Percentiles rank a stretch among this genome's conserved stretches.
Conservation (phyloP, 2,329 filamentous ascomycete species). For the Paraphaeosphaeria sporulosa region DNA sequence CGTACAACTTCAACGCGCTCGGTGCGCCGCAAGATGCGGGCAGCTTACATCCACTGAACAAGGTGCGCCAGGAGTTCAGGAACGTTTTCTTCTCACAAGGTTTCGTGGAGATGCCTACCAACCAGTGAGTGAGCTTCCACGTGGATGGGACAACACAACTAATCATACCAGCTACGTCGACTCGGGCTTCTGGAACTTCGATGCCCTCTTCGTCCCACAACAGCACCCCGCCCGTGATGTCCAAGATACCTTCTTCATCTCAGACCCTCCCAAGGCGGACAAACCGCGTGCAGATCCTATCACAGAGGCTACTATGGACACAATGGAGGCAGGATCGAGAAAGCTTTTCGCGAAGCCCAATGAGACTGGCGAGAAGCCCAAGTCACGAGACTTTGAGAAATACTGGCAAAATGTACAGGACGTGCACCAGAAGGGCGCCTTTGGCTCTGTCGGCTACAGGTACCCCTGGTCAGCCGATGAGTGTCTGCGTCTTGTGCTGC, state of each 20-base stretch:
- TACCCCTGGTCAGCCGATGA: slow-evolving; percentile 94
- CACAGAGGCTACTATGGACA: slow-evolving; percentile 55
- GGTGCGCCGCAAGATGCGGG: slow-evolving; percentile 67
- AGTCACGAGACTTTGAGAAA: slow-evolving; percentile 72
- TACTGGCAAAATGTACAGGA: slow-evolving; percentile 89
- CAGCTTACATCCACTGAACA: slow-evolving; percentile 72
- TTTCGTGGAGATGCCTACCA: slow-evolving; percentile 97
- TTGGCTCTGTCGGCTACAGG: slow-evolving; percentile 93
- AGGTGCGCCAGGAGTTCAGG: slow-evolving; percentile 93
- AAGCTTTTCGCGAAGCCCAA: slow-evolving; percentile 65
- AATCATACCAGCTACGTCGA: slow-evolving; percentile 74
- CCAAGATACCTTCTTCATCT: slow-evolving; percentile 98
- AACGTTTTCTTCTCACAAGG: slow-evolving; percentile 99
- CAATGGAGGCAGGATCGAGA: slow-evolving; percentile 57
- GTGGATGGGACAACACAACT: slow-evolving; percentile 15
- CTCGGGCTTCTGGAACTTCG: slow-evolving; percentile 99
- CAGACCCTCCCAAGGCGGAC: slow-evolving; percentile 82
- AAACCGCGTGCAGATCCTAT: slow-evolving; percentile 65
- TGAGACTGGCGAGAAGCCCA: slow-evolving; percentile 59
- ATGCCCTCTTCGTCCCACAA: slow-evolving; percentile 94
- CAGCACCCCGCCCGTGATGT: slow-evolving; percentile 97
- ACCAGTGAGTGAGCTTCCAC: slow-evolving; percentile 59
- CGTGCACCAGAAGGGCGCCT: slow-evolving; percentile 91
- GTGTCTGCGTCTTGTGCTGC: slow-evolving; percentile 83
- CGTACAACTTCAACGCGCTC: slow-evolving; percentile 78